Base-by-base conservation (phyloP, 371 early-diverging fungal species). In the Haplosporangium sp. region DNA sequence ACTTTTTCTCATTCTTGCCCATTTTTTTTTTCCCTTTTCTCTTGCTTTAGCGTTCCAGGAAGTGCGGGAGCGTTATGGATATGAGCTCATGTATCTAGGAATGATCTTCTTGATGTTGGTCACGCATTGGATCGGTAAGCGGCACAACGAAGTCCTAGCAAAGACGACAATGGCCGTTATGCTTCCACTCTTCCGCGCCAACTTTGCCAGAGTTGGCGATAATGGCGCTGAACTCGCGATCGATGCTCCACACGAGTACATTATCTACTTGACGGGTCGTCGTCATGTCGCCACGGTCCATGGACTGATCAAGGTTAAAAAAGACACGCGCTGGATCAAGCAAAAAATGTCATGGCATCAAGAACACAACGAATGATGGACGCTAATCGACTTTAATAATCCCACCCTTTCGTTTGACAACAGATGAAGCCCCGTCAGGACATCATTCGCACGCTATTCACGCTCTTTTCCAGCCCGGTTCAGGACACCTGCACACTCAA, bases 101-200 rank as follows among this genome's bases (percentile, higher is more conserved):
- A 12, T 71, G 53, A 77, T 77, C 23, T 8, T 77, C 47, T 14
- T 71, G 21, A 66, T 77, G 56, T 38, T 77, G 8, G 51, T 64
- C 64, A 59, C 72, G 0, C 63, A 77, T 23, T 59, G 59, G 45
- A 64, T 77, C 12, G 77, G 77, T 14, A 77, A 77, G 55, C 67
- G 61, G 10, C 77, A 77, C 29, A 77, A 77, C 42, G 71, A 70
- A 40, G 59, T 77, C 0, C 67, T 77, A 18, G 77, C 77, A 16
- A 77, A 77, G 64, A 69, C 77, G 16, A 71, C 77, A 2, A 77
- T 77, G 77, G 77, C 71, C 14, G 77, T 77, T 18, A 77, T 77
- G 77, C 64, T 77, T 13, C 71, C 71, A 23, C 71, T 71, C 47
- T 71, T 77, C 64, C 77, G 77, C 18, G 59, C 67, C 47, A 77